Conservation (phyloP, 257 asterid species). For the Plantago major region DNA sequence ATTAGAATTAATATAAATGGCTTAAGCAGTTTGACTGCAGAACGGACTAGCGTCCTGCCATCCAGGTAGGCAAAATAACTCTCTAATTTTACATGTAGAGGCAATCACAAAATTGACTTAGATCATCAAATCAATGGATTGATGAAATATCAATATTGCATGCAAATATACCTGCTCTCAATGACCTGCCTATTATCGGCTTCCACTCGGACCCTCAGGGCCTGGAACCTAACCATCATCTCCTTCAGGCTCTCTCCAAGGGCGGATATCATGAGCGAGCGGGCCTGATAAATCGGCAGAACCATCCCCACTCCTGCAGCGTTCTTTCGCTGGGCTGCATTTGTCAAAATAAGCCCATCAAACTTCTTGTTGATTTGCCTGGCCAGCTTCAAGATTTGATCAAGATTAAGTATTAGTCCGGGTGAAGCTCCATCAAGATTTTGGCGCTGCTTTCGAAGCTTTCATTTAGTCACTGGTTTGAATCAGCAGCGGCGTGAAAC, state of each 20-base stretch:
- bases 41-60: no score
- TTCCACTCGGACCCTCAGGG: conserved; percentile 34
- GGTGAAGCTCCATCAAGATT: conserved; percentile 5
- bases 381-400: neutral
- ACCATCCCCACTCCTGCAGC: neutral
- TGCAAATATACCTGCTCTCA: conserved; percentile 30
- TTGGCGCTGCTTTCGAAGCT: neutral
- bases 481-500: neutral
- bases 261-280: conserved; percentile 32
- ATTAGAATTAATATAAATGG: no score
- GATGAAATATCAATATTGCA: neutral
- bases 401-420: neutral
- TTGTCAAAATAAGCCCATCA: neutral
- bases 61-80: no score
- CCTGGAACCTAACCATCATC: conserved; percentile 40
- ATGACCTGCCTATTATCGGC: conserved; percentile 34
- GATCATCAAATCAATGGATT: neutral
- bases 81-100: no score
- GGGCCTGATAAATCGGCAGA: conserved; percentile 16
- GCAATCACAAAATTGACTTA: neutral
- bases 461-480: neutral
- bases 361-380: conserved; percentile 4
- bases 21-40: no score
- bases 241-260: conserved; percentile 25
- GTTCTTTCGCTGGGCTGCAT: neutral